A percentile compares a stretch with the other conserved stretches of the same genome.
Conservation (phyloP, 805 yeast species). For the Starmera quercuum region DNA sequence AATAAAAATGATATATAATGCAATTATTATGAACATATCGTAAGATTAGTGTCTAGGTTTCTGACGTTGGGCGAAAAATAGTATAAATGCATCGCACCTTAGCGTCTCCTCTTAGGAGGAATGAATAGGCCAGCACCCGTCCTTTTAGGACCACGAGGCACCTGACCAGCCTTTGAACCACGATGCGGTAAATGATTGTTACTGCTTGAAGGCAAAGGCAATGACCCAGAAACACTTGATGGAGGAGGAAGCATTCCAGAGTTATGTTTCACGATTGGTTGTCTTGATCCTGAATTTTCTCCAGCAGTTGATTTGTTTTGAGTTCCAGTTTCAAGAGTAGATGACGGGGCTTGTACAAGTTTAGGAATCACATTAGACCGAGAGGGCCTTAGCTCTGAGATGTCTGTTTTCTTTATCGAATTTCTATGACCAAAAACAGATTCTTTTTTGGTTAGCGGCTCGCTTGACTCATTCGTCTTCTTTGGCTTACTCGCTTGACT, state of each 20-base stretch:
- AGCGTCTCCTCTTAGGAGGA: neutral
- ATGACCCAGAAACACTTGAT: neutral
- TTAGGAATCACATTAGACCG: too few relatives aligned
- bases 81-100: too few relatives aligned
- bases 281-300: neutral
- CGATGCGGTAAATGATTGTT: neutral
- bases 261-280: neutral
- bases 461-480: too few relatives aligned
- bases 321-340: neutral
- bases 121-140: neutral
- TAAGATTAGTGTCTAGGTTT: neutral
- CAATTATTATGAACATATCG: neutral
- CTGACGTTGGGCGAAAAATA: neutral
- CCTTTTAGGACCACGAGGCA: neutral
- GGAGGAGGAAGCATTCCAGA: neutral
- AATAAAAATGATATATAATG: neutral
- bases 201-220: neutral
- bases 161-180: neutral
- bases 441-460: too few relatives aligned
- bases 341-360: too few relatives aligned
- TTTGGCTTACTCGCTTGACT: too few relatives aligned
- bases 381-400: too few relatives aligned
- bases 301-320: neutral
- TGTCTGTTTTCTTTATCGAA: too few relatives aligned
- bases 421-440: too few relatives aligned